Evolutionary conservation across 768 basidiomycete genomes (phyloP).

Genomic region (Leccinum truebloodii): DNA sequence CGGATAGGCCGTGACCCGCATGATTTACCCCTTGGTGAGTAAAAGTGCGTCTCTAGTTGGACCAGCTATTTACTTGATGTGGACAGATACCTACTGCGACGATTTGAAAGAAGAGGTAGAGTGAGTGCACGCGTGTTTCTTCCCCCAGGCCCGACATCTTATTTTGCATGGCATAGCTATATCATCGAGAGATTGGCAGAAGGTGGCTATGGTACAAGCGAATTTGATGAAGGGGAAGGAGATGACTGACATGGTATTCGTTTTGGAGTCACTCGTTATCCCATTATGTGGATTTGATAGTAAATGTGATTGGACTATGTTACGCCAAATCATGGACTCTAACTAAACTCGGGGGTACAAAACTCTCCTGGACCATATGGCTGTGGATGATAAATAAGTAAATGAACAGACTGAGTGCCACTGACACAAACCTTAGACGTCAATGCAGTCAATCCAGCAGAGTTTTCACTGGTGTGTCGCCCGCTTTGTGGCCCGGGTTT

Average conservation of each 20-base stretch:
- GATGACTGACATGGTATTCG: constrained; percentile 57
- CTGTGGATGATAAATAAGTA: constrained; percentile 40
- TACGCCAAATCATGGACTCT: constrained; percentile 30
- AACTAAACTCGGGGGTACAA: constrained; percentile 83
- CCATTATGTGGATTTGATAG: neutral
- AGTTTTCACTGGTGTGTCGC: constrained; percentile 88
- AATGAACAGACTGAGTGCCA: neutral
- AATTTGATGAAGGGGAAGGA: constrained; percentile 81
- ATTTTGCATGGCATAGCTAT: constrained; percentile 45
- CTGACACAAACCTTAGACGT: constrained; percentile 59
- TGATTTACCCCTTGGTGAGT: constrained; percentile 74
- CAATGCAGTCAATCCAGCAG: constrained; percentile 83
- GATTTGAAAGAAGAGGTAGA: constrained; percentile 85
- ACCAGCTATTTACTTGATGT: constrained; percentile 1
- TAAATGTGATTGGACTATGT: neutral
- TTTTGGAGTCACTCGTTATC: neutral
- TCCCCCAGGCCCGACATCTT: constrained; percentile 6
- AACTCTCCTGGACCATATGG: constrained; percentile 94
- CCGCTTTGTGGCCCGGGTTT: constrained; percentile 94
- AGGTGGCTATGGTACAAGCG: constrained; percentile 67
- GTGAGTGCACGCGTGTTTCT: constrained; percentile 43
- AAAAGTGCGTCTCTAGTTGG: neutral
- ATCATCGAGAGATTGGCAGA: constrained; percentile 71
- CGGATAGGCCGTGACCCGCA: constrained; percentile 55
- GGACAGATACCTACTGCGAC: constrained; percentile 75